Base-by-base conservation (phyloP, 1,139 yeast genomes). In the Yamadazyma pseudoaaseri region DNA sequence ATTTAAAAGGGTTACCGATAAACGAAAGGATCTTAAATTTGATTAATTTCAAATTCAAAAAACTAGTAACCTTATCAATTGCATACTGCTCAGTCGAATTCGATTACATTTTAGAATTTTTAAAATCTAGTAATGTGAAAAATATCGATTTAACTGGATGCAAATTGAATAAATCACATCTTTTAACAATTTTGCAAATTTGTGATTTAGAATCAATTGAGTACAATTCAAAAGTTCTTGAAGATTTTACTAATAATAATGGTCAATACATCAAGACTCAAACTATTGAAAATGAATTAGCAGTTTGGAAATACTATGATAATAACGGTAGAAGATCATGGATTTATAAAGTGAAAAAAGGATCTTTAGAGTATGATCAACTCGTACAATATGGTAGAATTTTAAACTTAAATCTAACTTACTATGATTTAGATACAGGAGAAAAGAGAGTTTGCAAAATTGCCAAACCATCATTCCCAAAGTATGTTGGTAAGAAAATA, bases 271-370 rank as follows among this genome's bases (percentile, higher is more conserved):
- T 64, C 28, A 61, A 60, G 26, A 33, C 35, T 11, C 17, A 18
- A 7, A 11, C 29, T 4, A 11, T 5, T 48, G 62, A 4, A 50
- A 53, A 29, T n/a, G 50, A 63, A 3, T 66, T 66, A 1, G 60
- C 58, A 30, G 56, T 73, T 35, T 65, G 83, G 86, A 68, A 65
- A 52, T 70, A 66, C 49, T 76, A 58, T 47, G 81, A 60, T 56
- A 78, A 65, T 49, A 78, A 67, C 58, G 95, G 95, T 5, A 70
- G 96, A 43, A 69, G 96, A 41, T 80, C 86, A n/a, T 87, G 96
- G 96, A 56, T 86, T 14, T 83, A 79, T 53, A 76, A 74, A 50
- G 60, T 78, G 16, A 71, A 64, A 11, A 48, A 58, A 12, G 39
- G 47, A 3, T 64, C 65, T 38, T 60, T 65, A 3, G 60, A 60